Percentiles rank a stretch among this genome's conserved stretches.
Evolutionary conservation across 2,329 filamentous ascomycete species (phyloP).

Genomic region (Penicillium brevicompactum): DNA sequence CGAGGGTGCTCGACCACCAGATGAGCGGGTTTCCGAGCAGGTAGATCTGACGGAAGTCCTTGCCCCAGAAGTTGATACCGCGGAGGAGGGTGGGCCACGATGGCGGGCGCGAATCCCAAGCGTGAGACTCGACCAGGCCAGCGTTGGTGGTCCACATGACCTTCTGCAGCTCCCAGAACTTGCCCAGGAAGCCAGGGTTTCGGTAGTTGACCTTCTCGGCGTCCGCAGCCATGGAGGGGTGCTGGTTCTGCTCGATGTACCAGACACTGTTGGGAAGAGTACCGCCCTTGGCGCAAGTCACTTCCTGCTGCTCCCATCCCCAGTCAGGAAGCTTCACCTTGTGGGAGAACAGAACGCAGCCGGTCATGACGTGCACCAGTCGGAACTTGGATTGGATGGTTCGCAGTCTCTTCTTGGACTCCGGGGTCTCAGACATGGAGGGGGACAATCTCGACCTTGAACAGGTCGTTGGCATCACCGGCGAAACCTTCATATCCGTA

Average conservation of each 20-base stretch:
- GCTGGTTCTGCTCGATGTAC: constrained; percentile 91
- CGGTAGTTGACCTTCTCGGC: constrained; percentile 96
- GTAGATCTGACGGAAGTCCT: constrained; percentile 91
- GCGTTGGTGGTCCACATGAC: constrained; percentile 99
- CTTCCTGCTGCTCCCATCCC: constrained; percentile 97
- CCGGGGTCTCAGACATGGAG: constrained; percentile 74
- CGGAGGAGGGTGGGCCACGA: constrained; percentile 91
- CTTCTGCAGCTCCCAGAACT: constrained; percentile 95
- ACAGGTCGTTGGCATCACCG: constrained; percentile 94
- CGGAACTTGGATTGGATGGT: constrained; percentile 98
- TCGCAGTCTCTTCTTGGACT: constrained; percentile 80
- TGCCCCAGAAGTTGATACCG: constrained; percentile 99
- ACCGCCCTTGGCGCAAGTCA: constrained; percentile 91
- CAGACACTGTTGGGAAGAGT: constrained; percentile 95
- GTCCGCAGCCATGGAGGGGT: constrained; percentile 71
- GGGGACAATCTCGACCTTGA: constrained; percentile 95
- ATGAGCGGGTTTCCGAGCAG: constrained; percentile 92
- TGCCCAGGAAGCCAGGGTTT: constrained; percentile 92
- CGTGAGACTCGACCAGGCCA: constrained; percentile 91
- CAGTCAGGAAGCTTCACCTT: constrained; percentile 98
- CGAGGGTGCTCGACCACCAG: constrained; percentile 86
- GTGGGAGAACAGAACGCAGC: constrained; percentile 94
- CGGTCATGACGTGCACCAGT: constrained; percentile 94
- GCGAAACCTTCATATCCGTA: constrained; percentile 97
- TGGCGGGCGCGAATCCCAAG: constrained; percentile 93